Percentiles rank a stretch among this genome's conserved stretches.
Evolutionary conservation across 129 eudicot genomes (phyloP).

Genomic region (Escallonia herrerae): DNA sequence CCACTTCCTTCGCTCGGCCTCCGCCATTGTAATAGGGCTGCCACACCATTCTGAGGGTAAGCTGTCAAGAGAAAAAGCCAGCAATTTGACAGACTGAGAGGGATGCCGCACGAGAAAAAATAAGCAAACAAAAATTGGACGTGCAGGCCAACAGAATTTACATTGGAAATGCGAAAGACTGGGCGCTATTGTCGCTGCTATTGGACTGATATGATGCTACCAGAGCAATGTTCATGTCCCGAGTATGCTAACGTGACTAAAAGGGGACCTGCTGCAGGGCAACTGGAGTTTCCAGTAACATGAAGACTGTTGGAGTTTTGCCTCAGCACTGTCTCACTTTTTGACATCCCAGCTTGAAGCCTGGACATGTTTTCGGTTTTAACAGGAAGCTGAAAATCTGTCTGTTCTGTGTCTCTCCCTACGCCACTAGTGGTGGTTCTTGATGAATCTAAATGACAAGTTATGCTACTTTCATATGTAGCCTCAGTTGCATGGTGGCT

Average conservation of each 20-base stretch:
- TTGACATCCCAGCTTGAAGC: not conserved
- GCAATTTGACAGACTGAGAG: not conserved
- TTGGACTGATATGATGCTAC: constrained; percentile 26
- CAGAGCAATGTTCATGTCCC: constrained; percentile 4
- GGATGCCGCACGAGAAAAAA: not conserved
- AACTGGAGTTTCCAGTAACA: constrained; percentile 11
- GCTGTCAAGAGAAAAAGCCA: constrained; percentile 15
- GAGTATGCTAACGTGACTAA: constrained; percentile 7
- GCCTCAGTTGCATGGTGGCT: not conserved
- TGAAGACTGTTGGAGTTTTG: not conserved
- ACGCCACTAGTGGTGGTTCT: not conserved
- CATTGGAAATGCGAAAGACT: too few relatives aligned
- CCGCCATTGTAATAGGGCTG: constrained; percentile 46
- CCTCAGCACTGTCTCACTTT: not conserved
- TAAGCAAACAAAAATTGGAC: not conserved
- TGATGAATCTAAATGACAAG: not conserved
- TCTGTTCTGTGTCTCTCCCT: not conserved
- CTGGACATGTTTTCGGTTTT: constrained; percentile 4
- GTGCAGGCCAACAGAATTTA: constrained; percentile 7
- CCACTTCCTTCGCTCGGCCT: constrained; percentile 22
- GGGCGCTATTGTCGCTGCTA: constrained; percentile 36
- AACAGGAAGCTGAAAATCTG: not conserved
- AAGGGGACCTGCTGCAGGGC: not conserved
- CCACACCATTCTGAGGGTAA: constrained; percentile 25
- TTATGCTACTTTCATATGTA: not conserved